These are phyloP conservation scores for Lodderomyces jiufengensis DNA, from an alignment of 1,139 yeast species.

Conservation along the genomic window DNA sequence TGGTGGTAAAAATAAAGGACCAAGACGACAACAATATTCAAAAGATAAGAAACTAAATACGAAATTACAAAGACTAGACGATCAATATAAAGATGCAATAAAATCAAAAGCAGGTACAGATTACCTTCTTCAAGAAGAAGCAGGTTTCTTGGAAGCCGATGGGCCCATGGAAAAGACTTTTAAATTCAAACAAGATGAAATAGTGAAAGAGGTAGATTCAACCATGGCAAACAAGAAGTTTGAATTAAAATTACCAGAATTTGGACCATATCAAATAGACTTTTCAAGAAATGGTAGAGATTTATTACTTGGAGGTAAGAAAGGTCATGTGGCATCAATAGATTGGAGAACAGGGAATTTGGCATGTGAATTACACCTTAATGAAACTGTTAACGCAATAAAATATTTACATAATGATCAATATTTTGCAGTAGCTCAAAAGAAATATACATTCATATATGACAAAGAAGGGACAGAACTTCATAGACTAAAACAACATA, in stretches of 20 bases:
- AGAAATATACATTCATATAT: constrained; percentile 88
- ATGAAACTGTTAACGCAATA: constrained; percentile 88
- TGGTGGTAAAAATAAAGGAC: constrained; percentile 15
- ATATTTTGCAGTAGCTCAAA: constrained; percentile 95
- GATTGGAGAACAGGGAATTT: constrained; percentile 91
- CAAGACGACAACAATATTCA: constrained; percentile 16
- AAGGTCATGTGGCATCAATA: constrained; percentile 94
- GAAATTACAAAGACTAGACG: constrained; percentile 63
- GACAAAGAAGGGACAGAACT: constrained; percentile 89
- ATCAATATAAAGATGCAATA: constrained; percentile 73
- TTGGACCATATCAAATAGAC: constrained; percentile 84
- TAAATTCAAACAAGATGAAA: constrained; percentile 79
- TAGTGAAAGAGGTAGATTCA: constrained; percentile 73
- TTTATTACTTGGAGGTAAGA: constrained; percentile 77
- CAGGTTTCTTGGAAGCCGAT: constrained; percentile 87
- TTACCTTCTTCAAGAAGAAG: constrained; percentile 75
- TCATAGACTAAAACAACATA: constrained; percentile 86
- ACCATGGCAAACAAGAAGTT: constrained; percentile 73
- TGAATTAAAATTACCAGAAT: constrained; percentile 66
- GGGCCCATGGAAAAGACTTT: constrained; percentile 82
- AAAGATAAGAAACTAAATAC: constrained; percentile 64
- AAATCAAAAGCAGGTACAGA: constrained; percentile 84
- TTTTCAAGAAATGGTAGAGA: constrained; percentile 87
- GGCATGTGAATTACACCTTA: constrained; percentile 76
- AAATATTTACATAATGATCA: constrained; percentile 90